Evolutionary conservation across 2,329 filamentous ascomycete species (phyloP).

Genomic region (Colletotrichum gigasporum): DNA sequence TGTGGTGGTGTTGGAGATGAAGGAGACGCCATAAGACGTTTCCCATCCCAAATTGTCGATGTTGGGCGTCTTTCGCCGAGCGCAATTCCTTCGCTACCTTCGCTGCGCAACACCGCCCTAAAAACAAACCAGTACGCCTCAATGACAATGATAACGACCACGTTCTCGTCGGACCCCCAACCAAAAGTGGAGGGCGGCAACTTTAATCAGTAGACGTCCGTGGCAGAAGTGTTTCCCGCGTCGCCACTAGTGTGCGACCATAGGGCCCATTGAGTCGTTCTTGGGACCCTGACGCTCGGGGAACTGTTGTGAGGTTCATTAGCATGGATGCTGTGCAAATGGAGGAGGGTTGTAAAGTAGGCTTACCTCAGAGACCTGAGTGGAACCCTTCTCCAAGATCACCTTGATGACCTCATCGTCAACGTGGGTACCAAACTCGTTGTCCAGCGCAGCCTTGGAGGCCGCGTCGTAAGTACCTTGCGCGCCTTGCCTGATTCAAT

Average conservation of each 20-base stretch:
- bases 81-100: constrained; percentile 5
- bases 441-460: constrained; percentile 78
- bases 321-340: not conserved
- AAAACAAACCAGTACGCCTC: not conserved
- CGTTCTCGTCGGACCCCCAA: too few species aligned
- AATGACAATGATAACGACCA: too few species aligned
- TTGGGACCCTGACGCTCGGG: constrained; percentile 60
- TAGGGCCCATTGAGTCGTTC: constrained; percentile 61
- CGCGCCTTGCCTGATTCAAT: constrained; percentile 75
- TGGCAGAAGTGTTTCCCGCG: too few species aligned
- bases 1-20: not conserved
- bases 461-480: constrained; percentile 83
- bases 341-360: not conserved
- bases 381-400: constrained; percentile 80
- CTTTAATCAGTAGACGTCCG: not conserved
- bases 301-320: constrained; percentile 48
- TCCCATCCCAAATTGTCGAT: not conserved
- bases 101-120: not conserved
- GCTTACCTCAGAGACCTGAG: constrained; percentile 69
- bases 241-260: constrained; percentile 50
- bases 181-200: too few species aligned
- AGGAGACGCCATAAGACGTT: not conserved
- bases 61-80: not conserved
- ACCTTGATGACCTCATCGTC: constrained; percentile 84
- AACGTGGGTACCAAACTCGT: constrained; percentile 84